phyloP scores from a whole-genome alignment of 768 basidiomycete genomes.

The Tricholoma matsutake region DNA sequence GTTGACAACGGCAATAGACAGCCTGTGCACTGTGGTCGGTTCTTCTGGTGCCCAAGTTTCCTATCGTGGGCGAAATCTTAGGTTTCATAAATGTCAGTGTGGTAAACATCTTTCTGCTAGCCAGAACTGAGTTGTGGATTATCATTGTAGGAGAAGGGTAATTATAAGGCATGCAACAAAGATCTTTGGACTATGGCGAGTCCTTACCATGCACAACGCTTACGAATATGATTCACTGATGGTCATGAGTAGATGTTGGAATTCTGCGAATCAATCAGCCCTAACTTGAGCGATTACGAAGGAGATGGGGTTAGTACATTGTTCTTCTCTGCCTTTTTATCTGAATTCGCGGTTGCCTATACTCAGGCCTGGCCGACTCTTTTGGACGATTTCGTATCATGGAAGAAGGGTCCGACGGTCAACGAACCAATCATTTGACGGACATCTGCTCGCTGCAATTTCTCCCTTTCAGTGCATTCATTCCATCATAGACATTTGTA shows the following conservation, averaged over 20 bases:
- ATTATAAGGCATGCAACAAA: constrained; percentile 77
- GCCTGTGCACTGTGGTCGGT: constrained; percentile 77
- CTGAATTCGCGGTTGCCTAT: background rate
- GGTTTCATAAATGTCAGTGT: constrained; percentile 60
- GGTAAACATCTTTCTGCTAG: constrained; percentile 1
- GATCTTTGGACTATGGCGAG: constrained; percentile 85
- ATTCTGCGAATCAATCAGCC: constrained; percentile 63
- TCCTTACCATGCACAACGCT: constrained; percentile 6
- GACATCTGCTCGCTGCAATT: background rate
- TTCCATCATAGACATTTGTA: constrained; percentile 1
- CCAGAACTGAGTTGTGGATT: constrained; percentile 9
- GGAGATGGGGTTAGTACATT: constrained; percentile 60
- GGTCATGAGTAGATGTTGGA: constrained; percentile 57
- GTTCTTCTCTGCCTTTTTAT: background rate
- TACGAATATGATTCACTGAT: background rate
- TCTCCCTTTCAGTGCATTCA: background rate
- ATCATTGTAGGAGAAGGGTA: constrained; percentile 44
- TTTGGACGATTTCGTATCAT: constrained; percentile 73
- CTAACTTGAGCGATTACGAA: constrained; percentile 65
- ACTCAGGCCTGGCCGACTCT: constrained; percentile 79
- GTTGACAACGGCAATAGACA: constrained; percentile 39
- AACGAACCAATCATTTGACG: background rate
- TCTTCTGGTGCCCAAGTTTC: constrained; percentile 61
- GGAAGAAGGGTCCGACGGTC: constrained; percentile 43
- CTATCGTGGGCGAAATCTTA: constrained; percentile 61